Percentiles rank a stretch among this genome's conserved stretches.
Conservation (phyloP, 225 moss, liverwort and hornwort genomes). For the Pseudisothecium myosuroides region DNA sequence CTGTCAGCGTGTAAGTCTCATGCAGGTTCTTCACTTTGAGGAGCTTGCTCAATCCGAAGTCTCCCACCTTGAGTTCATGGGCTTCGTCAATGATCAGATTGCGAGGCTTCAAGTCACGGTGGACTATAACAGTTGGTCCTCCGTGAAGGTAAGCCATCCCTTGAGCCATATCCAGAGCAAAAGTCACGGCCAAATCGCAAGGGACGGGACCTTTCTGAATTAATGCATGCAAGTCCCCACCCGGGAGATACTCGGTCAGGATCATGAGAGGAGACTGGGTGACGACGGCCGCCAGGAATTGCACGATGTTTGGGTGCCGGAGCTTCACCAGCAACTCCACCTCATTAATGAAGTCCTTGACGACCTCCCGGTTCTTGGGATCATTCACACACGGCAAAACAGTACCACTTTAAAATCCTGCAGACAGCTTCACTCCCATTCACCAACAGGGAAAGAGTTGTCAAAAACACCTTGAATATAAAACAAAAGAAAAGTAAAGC, state of each 20-base stretch:
- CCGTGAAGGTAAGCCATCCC: constrained; percentile 83
- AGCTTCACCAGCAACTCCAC: constrained; percentile 76
- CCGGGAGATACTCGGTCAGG: constrained; percentile 68
- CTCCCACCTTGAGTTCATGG: constrained; percentile 70
- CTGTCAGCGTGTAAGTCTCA: constrained; percentile 75
- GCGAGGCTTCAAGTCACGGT: constrained; percentile 86
- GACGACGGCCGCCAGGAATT: constrained; percentile 67
- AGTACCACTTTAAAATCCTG: constrained; percentile 1
- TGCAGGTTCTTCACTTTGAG: constrained; percentile 29
- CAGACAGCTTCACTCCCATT: not conserved
- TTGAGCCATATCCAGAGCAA: constrained; percentile 72
- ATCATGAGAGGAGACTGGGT: constrained; percentile 57
- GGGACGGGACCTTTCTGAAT: constrained; percentile 43
- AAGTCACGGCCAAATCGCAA: constrained; percentile 30
- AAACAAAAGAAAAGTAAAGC: not conserved
- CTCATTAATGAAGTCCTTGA: constrained; percentile 80
- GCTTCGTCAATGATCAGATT: constrained; percentile 66
- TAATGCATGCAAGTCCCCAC: constrained; percentile 64
- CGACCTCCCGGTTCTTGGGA: constrained; percentile 40
- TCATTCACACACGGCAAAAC: not conserved
- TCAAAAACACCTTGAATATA: not conserved
- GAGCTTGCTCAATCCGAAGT: constrained; percentile 88
- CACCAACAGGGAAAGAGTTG: not conserved
- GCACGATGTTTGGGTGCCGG: constrained; percentile 86
- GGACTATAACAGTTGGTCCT: constrained; percentile 54